Evolutionary conservation across 164 flowering plant genomes (phyloP).

Genomic region (Houttuynia cordata): DNA sequence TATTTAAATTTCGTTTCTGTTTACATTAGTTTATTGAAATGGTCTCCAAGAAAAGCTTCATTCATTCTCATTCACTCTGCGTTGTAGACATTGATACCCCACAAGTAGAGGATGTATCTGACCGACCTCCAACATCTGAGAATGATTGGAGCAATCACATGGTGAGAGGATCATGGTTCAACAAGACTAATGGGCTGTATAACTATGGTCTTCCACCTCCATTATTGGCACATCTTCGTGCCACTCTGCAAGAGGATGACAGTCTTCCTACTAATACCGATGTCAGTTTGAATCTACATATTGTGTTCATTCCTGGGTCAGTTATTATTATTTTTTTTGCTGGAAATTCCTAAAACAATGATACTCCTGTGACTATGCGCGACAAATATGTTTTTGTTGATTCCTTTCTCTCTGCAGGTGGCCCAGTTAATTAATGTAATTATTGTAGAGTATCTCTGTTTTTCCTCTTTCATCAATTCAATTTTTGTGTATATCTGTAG

Average conservation of each 20-base stretch:
- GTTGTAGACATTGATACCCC: conserved; percentile 44
- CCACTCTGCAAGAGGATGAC: conserved; percentile 14
- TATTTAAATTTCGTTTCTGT: neutral
- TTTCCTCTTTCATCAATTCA: neutral
- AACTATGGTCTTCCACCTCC: conserved; percentile 73
- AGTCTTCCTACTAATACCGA: conserved; percentile 1
- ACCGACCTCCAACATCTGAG: conserved; percentile 2
- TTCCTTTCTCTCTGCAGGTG: neutral
- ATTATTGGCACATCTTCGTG: conserved; percentile 48
- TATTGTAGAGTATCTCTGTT: neutral
- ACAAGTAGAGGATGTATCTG: conserved; percentile 18
- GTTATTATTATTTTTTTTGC: too few relatives aligned
- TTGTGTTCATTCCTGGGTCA: neutral
- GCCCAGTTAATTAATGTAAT: neutral
- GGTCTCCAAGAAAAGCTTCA: neutral
- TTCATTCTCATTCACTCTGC: neutral
- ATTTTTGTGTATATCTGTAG: conserved; percentile 17
- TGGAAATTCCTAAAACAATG: too few relatives aligned
- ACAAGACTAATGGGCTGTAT: conserved; percentile 41
- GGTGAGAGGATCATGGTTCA: conserved; percentile 84
- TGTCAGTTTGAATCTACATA: conserved; percentile 20
- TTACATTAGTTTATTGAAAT: neutral
- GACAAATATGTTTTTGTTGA: neutral
- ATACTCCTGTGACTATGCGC: neutral
- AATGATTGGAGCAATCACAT: conserved; percentile 54